Conservation (phyloP, 306 rosid genomes). For the Macrotyloma uniflorum region DNA sequence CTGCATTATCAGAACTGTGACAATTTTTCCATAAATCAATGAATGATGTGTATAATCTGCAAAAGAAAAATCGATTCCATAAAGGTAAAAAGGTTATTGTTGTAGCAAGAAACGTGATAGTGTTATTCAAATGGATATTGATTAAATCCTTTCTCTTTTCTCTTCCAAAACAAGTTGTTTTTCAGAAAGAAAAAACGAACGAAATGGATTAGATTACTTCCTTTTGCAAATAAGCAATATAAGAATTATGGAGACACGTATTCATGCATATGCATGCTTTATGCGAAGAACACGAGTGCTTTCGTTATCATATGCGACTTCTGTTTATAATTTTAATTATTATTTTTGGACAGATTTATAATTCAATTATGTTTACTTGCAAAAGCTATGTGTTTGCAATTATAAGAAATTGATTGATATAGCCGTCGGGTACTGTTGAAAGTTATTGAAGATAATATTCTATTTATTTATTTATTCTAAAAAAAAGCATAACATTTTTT, state of each 20-base stretch:
- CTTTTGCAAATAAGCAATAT: not conserved
- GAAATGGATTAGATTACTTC: not conserved
- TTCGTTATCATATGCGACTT: not conserved
- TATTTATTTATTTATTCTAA: too few relatives aligned
- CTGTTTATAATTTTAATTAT: not conserved
- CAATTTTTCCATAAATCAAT: not conserved
- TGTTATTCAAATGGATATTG: not conserved
- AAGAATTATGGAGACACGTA: not conserved
- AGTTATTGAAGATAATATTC: not conserved
- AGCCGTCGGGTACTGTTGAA: not conserved
- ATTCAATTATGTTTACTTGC: not conserved
- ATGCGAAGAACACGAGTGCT: conserved; percentile 1
- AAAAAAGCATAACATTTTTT: too few relatives aligned
- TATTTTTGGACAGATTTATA: not conserved
- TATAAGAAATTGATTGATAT: not conserved
- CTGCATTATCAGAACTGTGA: not conserved
- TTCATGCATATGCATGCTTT: not conserved
- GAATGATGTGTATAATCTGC: not conserved
- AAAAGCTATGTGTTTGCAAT: not conserved
- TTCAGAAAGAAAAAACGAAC: too few relatives aligned
- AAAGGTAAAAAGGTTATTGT: not conserved
- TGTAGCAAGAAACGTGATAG: not conserved
- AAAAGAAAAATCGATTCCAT: not conserved
- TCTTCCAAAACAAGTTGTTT: not conserved
- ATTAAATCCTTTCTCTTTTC: not conserved